Percentiles rank a stretch among this genome's conserved stretches.
phyloP scores from a whole-genome alignment of 2,329 filamentous ascomycete genomes.

The Tolypocladium inflatum region DNA sequence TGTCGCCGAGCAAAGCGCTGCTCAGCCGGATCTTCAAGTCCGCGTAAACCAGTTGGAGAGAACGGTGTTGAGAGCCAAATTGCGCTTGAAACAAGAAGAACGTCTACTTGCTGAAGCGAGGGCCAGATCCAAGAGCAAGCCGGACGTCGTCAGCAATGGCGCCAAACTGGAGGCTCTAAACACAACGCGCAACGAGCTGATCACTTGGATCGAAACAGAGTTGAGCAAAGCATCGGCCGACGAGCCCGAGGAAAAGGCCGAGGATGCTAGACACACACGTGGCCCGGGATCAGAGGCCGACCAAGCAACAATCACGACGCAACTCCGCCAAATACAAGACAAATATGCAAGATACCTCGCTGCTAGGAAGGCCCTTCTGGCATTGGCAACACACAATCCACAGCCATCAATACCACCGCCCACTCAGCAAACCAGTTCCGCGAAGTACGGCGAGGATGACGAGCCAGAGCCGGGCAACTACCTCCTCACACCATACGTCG shows the following conservation, averaged over 20 bases:
- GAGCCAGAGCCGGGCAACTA: slow-evolving; percentile 20
- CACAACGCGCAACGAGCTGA: slow-evolving; percentile 48
- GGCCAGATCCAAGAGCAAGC: slow-evolving; percentile 24
- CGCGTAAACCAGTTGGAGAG: slow-evolving; percentile 46
- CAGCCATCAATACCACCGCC: slow-evolving; percentile 16
- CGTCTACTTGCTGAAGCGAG: slow-evolving; percentile 40
- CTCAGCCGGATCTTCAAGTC: slow-evolving; percentile 32
- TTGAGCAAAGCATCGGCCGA: slow-evolving; percentile 40
- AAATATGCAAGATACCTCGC: slow-evolving; percentile 46
- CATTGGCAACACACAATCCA: slow-evolving; percentile 23
- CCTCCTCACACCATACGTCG: slow-evolving; percentile 47
- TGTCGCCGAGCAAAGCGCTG: slow-evolving; percentile 27
- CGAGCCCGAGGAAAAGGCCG: slow-evolving; percentile 20
- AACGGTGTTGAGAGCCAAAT: slow-evolving; percentile 46
- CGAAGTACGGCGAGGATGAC: slow-evolving; percentile 6
- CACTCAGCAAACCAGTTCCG: slow-evolving; percentile 5
- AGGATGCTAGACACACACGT: slow-evolving; percentile 12
- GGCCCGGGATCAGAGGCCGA: slow-evolving; percentile 9
- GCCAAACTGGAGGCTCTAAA: slow-evolving; percentile 44
- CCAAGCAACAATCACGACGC: slow-evolving; percentile 22
- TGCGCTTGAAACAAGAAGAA: slow-evolving; percentile 47
- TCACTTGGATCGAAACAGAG: slow-evolving; percentile 56
- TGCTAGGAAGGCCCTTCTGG: slow-evolving; percentile 37
- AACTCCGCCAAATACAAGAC: slow-evolving; percentile 37
- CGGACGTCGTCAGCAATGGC: slow-evolving; percentile 24